Conservation (phyloP, 2,329 filamentous ascomycete genomes). For the Bipolaris oryzae region DNA sequence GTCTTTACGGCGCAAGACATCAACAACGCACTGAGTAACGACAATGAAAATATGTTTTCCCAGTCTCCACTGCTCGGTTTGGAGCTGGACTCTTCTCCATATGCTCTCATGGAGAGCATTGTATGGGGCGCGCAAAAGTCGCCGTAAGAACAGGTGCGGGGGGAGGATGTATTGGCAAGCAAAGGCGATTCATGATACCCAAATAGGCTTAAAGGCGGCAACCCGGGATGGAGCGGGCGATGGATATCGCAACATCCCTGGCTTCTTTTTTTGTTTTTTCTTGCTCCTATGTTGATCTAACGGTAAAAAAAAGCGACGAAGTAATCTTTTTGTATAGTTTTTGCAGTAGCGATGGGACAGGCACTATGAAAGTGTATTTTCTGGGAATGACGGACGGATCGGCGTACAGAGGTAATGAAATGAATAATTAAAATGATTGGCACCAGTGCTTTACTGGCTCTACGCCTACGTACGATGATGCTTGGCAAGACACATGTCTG, state of each 20-base stretch:
- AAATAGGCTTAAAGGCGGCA: neutral
- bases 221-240: neutral
- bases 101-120: slow-evolving; percentile 57
- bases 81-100: slow-evolving; percentile 53
- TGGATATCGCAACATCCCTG: neutral
- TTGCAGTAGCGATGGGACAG: neutral
- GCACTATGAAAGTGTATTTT: neutral
- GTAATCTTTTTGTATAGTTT: neutral
- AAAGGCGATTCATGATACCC: slow-evolving; percentile 13
- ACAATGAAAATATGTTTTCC: slow-evolving; percentile 35
- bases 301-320: neutral
- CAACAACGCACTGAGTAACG: slow-evolving; percentile 43
- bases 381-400: neutral
- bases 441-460: neutral
- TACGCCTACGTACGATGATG: neutral
- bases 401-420: neutral
- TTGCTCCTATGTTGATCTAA: neutral
- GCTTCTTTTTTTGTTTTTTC: neutral
- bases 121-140: slow-evolving; percentile 50
- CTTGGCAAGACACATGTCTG: neutral
- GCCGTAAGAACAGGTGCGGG: neutral
- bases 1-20: slow-evolving; percentile 47
- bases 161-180: neutral
- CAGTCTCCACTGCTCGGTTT: slow-evolving; percentile 46
- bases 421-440: neutral